Evolutionary conservation across 208 protist genomes (phyloP).

Genomic region (Leishmania lainsoni): DNA sequence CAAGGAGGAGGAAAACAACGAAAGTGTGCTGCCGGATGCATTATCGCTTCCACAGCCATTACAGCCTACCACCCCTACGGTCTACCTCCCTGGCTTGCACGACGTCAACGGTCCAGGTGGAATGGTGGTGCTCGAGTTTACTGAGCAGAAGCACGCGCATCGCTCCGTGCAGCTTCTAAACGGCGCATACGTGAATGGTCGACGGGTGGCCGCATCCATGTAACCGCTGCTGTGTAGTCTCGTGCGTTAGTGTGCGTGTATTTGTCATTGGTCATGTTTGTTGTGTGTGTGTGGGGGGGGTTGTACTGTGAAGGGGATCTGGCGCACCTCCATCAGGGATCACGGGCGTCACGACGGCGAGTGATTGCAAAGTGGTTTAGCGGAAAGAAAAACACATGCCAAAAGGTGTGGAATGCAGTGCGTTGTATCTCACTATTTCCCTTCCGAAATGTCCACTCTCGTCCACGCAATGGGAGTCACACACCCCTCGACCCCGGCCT

Average conservation of each 20-base stretch:
- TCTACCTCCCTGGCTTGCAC: slow-evolving; percentile 45
- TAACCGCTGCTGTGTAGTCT: slow-evolving; percentile 2
- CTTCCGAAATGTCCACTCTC: neutral
- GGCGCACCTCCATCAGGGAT: neutral
- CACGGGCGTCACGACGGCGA: neutral
- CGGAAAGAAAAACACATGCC: neutral
- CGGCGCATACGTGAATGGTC: slow-evolving; percentile 73
- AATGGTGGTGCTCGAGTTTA: slow-evolving; percentile 66
- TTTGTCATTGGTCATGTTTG: neutral
- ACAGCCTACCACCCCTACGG: neutral
- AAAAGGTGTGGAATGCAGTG: neutral
- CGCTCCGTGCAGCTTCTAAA: slow-evolving; percentile 53
- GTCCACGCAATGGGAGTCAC: neutral
- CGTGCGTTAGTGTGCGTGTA: neutral
- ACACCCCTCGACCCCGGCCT: neutral
- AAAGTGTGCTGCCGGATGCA: slow-evolving; percentile 24
- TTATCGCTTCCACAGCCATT: slow-evolving; percentile 19
- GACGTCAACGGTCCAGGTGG: slow-evolving; percentile 65
- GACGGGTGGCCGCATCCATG: slow-evolving; percentile 57
- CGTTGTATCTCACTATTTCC: neutral
- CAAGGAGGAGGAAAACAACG: neutral
- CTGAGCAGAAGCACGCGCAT: slow-evolving; percentile 32
- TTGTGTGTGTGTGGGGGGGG: neutral
- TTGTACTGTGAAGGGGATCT: neutral
- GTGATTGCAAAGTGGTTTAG: too few species aligned